These are phyloP conservation scores for Cytospora schulzeri DNA, from an alignment of 2,329 filamentous ascomycete genomes.

Conservation along the genomic window DNA sequence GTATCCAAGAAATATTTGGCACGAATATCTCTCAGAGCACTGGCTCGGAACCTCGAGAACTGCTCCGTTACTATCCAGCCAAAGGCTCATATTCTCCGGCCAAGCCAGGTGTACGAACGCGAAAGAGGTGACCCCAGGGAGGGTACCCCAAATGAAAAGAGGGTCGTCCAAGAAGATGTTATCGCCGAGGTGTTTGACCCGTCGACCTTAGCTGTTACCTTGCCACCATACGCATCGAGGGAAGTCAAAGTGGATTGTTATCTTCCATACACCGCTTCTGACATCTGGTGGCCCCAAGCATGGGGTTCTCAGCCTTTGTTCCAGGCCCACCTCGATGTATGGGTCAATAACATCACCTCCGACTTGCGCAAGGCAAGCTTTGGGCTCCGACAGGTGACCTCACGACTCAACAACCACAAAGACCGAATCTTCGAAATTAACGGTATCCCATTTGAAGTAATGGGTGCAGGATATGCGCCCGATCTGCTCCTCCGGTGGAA, in stretches of 20 bases:
- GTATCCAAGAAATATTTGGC: background rate
- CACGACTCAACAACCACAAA: slow-evolving; percentile 52
- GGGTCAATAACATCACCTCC: slow-evolving; percentile 33
- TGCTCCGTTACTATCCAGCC: slow-evolving; percentile 41
- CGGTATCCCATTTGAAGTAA: slow-evolving; percentile 58
- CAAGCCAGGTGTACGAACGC: background rate
- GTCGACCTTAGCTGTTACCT: slow-evolving; percentile 37
- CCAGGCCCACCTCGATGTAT: slow-evolving; percentile 35
- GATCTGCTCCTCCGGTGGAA: slow-evolving; percentile 66
- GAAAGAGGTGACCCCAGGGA: background rate
- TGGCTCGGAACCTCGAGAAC: slow-evolving; percentile 44
- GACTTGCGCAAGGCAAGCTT: slow-evolving; percentile 45
- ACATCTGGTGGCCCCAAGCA: slow-evolving; percentile 63
- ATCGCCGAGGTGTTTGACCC: slow-evolving; percentile 23
- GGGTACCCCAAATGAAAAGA: background rate
- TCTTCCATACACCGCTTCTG: background rate
- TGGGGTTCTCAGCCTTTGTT: slow-evolving; percentile 55
- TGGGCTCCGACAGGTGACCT: slow-evolving; percentile 57
- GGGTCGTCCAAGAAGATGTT: too few species aligned
- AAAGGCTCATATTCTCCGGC: background rate
- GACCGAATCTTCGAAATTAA: slow-evolving; percentile 61
- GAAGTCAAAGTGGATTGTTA: slow-evolving; percentile 2
- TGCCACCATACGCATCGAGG: slow-evolving; percentile 39
- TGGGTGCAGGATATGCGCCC: slow-evolving; percentile 61
- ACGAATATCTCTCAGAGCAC: slow-evolving; percentile 39